phyloP scores from a whole-genome alignment of 2,329 filamentous ascomycete genomes.

The Colletotrichum liaoningense region DNA sequence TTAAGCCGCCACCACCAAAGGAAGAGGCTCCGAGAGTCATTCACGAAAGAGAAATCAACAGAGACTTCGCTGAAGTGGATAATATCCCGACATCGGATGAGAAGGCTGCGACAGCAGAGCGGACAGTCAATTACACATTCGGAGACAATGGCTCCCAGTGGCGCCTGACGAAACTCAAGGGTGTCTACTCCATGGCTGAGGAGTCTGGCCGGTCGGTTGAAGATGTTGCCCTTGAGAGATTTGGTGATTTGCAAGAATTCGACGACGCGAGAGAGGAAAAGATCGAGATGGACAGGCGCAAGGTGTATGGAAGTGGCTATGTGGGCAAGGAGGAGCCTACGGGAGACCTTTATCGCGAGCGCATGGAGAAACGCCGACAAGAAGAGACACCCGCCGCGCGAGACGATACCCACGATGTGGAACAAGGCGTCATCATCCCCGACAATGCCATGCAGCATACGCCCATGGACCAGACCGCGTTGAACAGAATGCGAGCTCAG shows the following conservation, averaged over 20 bases:
- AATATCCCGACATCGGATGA: constrained; percentile 66
- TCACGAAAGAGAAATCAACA: constrained; percentile 85
- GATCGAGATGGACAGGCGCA: constrained; percentile 85
- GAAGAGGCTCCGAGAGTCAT: constrained; percentile 77
- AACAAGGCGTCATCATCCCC: constrained; percentile 68
- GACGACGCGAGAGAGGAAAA: constrained; percentile 95
- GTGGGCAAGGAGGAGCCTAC: constrained; percentile 87
- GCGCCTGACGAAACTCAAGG: constrained; percentile 95
- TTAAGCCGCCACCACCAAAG: constrained; percentile 62
- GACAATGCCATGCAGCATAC: constrained; percentile 63
- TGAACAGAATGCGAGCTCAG: constrained; percentile 92
- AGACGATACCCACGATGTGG: constrained; percentile 41
- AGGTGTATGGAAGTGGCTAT: constrained; percentile 86
- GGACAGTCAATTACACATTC: constrained; percentile 79
- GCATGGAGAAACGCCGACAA: constrained; percentile 70
- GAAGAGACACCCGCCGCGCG: constrained; percentile 36
- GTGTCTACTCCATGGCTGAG: constrained; percentile 83
- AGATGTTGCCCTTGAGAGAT: constrained; percentile 85
- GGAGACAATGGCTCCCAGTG: constrained; percentile 91
- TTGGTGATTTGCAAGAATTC: constrained; percentile 84
- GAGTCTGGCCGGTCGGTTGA: constrained; percentile 80
- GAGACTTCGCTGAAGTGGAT: constrained; percentile 68
- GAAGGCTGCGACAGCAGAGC: constrained; percentile 57
- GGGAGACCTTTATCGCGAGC: constrained; percentile 85
- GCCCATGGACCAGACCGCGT: constrained; percentile 77